Percentiles rank a stretch among this genome's conserved stretches.
Evolutionary conservation across 2,329 filamentous ascomycete genomes (phyloP).

Genomic region (Blastomyces gilchristii): DNA sequence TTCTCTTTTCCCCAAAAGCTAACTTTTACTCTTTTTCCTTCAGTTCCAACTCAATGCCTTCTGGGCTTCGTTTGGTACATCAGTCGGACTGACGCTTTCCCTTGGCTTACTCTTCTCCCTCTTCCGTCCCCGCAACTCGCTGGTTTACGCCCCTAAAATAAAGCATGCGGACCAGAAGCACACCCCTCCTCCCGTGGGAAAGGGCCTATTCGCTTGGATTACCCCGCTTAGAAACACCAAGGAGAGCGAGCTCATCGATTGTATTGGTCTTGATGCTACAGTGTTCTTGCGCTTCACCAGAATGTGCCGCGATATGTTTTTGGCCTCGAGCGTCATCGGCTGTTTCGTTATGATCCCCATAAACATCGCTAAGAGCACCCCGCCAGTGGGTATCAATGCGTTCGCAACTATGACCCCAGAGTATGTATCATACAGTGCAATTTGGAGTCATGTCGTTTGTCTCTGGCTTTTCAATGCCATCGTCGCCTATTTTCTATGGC

Average conservation of each 20-base stretch:
- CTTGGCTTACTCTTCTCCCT: conserved; percentile 78
- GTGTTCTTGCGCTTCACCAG: conserved; percentile 78
- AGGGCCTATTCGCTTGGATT: conserved; percentile 81
- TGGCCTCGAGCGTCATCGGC: conserved; percentile 60
- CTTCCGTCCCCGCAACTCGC: conserved; percentile 78
- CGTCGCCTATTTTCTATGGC: conserved; percentile 74
- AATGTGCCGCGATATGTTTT: conserved; percentile 89
- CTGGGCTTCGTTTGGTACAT: conserved; percentile 68
- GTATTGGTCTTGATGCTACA: conserved; percentile 81
- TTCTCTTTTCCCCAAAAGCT: not conserved
- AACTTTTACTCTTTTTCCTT: conserved; percentile 9
- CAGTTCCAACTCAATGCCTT: conserved; percentile 55
- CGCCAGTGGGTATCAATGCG: conserved; percentile 20
- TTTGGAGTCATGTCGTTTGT: conserved; percentile 51
- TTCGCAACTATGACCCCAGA: conserved; percentile 43
- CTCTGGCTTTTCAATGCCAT: conserved; percentile 62
- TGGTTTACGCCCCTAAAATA: conserved; percentile 88
- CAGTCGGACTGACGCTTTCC: conserved; percentile 60
- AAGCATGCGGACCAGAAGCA: conserved; percentile 89
- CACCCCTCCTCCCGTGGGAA: conserved; percentile 74
- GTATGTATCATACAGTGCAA: conserved; percentile 37
- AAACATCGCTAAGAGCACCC: conserved; percentile 50
- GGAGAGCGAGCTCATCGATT: conserved; percentile 67
- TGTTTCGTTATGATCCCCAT: conserved; percentile 71
- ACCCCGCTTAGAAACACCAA: conserved; percentile 64